Evolutionary conservation across 2,329 filamentous ascomycete genomes (phyloP).

Genomic region (Claviceps sp.): DNA sequence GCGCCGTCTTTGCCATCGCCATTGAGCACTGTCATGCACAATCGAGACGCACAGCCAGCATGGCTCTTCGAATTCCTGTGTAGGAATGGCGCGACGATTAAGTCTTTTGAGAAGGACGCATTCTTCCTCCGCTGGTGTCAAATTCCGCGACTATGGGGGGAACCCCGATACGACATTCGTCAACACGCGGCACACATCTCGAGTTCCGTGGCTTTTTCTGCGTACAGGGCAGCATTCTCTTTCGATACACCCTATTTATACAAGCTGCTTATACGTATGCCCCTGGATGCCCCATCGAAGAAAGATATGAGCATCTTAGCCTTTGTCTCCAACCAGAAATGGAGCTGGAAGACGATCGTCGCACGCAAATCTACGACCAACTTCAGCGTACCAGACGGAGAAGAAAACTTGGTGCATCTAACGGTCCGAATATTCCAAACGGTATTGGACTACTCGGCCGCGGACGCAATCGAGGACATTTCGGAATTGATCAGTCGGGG

Average conservation of each 20-base stretch:
- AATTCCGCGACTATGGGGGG: neutral
- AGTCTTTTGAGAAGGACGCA: neutral
- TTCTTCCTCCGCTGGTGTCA: slow-evolving; percentile 1
- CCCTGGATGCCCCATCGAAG: neutral
- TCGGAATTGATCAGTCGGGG: neutral
- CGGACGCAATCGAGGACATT: neutral
- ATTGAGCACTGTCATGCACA: neutral
- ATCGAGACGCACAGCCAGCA: neutral
- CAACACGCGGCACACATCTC: neutral
- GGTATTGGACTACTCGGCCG: neutral
- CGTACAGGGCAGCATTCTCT: neutral
- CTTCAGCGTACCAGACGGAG: neutral
- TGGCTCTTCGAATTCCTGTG: slow-evolving; percentile 1
- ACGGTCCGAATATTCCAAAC: neutral
- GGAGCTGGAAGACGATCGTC: neutral
- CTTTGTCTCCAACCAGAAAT: neutral
- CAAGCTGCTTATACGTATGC: neutral
- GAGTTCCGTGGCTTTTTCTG: neutral
- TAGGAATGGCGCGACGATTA: neutral
- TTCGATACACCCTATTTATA: neutral
- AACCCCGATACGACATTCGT: neutral
- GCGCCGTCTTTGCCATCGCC: neutral
- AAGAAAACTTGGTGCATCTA: neutral
- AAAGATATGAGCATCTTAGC: neutral
- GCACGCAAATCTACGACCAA: too few relatives aligned